A percentile compares a stretch with the other conserved stretches of the same genome.
These are phyloP conservation scores for Fusarium annulatum DNA, from an alignment of 2,329 filamentous ascomycete species.

Conservation along the genomic window DNA sequence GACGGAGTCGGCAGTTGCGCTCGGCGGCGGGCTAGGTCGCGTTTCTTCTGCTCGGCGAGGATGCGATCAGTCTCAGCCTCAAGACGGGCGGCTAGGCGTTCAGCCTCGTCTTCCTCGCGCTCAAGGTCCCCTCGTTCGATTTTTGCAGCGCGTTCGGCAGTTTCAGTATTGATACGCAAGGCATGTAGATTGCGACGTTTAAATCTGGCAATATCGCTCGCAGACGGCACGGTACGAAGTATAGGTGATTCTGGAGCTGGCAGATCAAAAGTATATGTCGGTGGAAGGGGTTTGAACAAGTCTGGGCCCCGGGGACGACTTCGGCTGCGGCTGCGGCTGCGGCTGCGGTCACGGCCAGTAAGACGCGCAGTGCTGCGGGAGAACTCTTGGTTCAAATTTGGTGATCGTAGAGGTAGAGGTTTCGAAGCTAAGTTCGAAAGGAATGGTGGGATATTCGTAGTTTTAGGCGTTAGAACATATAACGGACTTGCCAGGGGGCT, in stretches of 20 bases:
- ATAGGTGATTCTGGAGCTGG: slow-evolving; percentile 28
- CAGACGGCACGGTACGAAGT: slow-evolving; percentile 30
- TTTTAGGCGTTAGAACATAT: slow-evolving; percentile 46
- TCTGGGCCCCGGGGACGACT: slow-evolving; percentile 27
- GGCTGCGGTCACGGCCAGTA: slow-evolving; percentile 25
- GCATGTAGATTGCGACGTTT: slow-evolving; percentile 40
- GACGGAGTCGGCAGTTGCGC: slow-evolving; percentile 54
- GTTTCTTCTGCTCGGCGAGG: slow-evolving; percentile 61
- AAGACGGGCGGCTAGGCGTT: slow-evolving; percentile 54
- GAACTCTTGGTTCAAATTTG: slow-evolving; percentile 24
- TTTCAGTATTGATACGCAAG: slow-evolving; percentile 36
- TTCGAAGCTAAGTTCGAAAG: slow-evolving; percentile 27
- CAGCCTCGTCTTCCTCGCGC: slow-evolving; percentile 36
- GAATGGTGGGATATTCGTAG: slow-evolving; percentile 41
- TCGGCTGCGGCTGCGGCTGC: slow-evolving; percentile 5
- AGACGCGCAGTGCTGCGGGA: slow-evolving; percentile 19
- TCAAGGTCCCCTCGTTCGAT: slow-evolving; percentile 33
- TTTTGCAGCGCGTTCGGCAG: slow-evolving; percentile 33
- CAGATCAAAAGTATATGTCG: slow-evolving; percentile 12
- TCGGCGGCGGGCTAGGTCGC: slow-evolving; percentile 59
- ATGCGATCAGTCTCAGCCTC: slow-evolving; percentile 62
- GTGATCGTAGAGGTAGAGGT: slow-evolving; percentile 20
- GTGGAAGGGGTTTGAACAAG: slow-evolving; percentile 4
- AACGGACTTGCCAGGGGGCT: slow-evolving; percentile 37
- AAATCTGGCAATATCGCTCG: slow-evolving; percentile 38